Evolutionary conservation across 2,329 filamentous ascomycete genomes (phyloP).

Genomic region (Fusarium tanahbumbuense): DNA sequence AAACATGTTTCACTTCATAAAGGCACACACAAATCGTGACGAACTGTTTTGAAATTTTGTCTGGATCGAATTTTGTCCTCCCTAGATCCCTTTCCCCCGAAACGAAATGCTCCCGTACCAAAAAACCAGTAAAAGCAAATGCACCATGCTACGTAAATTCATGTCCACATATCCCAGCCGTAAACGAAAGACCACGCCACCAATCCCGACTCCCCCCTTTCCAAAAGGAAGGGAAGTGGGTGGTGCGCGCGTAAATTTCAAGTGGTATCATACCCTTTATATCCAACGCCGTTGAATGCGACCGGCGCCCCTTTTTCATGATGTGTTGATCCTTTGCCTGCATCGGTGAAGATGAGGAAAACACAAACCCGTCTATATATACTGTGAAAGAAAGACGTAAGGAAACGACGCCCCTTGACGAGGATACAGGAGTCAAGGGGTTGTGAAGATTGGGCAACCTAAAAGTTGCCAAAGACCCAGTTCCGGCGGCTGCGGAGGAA

Average conservation of each 20-base stretch:
- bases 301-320: slow-evolving; percentile 34
- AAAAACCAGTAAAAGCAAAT: slow-evolving; percentile 27
- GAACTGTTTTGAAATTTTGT: slow-evolving; percentile 20
- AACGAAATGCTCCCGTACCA: slow-evolving; percentile 26
- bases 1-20: slow-evolving; percentile 22
- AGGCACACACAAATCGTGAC: slow-evolving; percentile 11
- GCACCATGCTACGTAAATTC: slow-evolving; percentile 32
- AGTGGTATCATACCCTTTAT: slow-evolving; percentile 41
- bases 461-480: slow-evolving; percentile 44
- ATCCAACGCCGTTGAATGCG: slow-evolving; percentile 48
- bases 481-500: slow-evolving; percentile 42
- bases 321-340: slow-evolving; percentile 19
- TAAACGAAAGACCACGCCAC: slow-evolving; percentile 10
- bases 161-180: slow-evolving; percentile 13
- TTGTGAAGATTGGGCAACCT: slow-evolving; percentile 5
- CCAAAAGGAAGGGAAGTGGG: not conserved
- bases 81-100: slow-evolving; percentile 26
- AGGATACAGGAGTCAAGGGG: slow-evolving; percentile 6
- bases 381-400: slow-evolving; percentile 20
- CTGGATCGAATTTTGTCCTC: slow-evolving; percentile 19
- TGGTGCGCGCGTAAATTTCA: slow-evolving; percentile 26
- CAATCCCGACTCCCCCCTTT: not conserved
- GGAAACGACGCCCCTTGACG: slow-evolving; percentile 24
- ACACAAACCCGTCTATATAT: slow-evolving; percentile 32
- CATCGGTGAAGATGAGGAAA: slow-evolving; percentile 14